Percentiles rank a stretch among this genome's conserved stretches.
These are phyloP conservation scores for Penicillium crustosum DNA, from an alignment of 2,329 filamentous ascomycete species.

Conservation along the genomic window DNA sequence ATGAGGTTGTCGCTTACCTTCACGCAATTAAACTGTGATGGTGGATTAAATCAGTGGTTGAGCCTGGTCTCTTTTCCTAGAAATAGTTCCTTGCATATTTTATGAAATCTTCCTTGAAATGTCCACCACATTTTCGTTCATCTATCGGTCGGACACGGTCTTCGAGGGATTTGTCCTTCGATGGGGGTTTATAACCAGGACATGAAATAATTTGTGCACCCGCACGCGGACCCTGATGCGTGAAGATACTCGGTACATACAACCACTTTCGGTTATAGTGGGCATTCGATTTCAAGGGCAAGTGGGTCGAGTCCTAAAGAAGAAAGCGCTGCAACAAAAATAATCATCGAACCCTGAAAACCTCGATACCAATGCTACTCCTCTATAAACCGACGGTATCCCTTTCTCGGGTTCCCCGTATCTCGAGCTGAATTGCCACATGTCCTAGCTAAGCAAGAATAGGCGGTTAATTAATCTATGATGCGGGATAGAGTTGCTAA, in stretches of 20 bases:
- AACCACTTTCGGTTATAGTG: neutral
- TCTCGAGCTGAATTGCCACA: neutral
- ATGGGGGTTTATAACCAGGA: neutral
- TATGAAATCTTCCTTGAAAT: neutral
- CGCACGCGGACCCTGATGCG: neutral
- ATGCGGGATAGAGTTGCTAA: too few species aligned
- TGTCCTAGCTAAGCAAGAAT: neutral
- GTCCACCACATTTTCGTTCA: neutral
- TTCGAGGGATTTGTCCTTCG: neutral
- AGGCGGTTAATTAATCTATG: neutral
- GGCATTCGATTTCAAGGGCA: neutral
- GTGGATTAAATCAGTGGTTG: neutral
- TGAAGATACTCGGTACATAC: neutral
- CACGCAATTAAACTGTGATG: conserved; percentile 25
- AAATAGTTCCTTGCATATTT: neutral
- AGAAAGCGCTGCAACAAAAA: neutral
- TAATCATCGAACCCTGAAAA: too few species aligned
- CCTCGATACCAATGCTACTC: too few species aligned
- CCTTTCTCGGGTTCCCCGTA: neutral
- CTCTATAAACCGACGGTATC: too few species aligned
- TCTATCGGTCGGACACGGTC: neutral
- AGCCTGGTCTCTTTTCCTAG: neutral
- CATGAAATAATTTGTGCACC: neutral
- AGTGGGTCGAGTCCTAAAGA: neutral
- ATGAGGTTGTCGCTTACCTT: conserved; percentile 27